Percentiles rank a stretch among this genome's conserved stretches.
These are phyloP conservation scores for Aspergillus sp. DNA, from an alignment of 2,329 filamentous ascomycete genomes.

Conservation along the genomic window DNA sequence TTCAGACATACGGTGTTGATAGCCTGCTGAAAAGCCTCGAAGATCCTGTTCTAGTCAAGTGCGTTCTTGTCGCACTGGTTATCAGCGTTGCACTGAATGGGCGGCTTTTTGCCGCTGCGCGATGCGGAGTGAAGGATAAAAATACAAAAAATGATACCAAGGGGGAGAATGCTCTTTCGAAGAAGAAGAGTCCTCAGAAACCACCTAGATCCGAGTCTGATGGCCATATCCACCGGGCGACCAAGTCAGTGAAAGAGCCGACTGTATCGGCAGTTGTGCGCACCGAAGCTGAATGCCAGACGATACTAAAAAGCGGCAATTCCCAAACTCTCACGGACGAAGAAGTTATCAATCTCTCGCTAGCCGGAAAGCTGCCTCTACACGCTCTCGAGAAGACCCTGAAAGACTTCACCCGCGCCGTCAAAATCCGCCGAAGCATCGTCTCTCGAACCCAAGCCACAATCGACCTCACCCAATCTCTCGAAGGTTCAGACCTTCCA, in stretches of 20 bases:
- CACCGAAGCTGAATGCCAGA: conserved; percentile 66
- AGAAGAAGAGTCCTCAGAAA: background rate
- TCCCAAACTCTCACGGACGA: conserved; percentile 77
- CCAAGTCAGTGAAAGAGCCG: conserved; percentile 52
- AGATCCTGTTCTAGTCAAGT: conserved; percentile 93
- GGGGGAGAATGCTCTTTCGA: accelerated
- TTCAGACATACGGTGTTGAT: conserved; percentile 52
- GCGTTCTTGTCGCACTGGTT: conserved; percentile 91
- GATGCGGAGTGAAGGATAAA: conserved; percentile 89
- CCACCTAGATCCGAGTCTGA: too few species aligned
- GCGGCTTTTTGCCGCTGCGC: conserved; percentile 94
- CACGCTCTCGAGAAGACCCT: conserved; percentile 92
- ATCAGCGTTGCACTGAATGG: conserved; percentile 93
- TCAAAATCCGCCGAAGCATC: conserved; percentile 85
- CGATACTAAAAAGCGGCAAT: conserved; percentile 67
- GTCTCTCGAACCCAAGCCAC: conserved; percentile 85
- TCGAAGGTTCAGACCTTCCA: conserved; percentile 83
- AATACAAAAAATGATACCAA: too few species aligned
- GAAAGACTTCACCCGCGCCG: conserved; percentile 79
- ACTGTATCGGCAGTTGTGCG: conserved; percentile 36
- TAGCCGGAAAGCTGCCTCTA: conserved; percentile 88
- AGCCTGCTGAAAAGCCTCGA: conserved; percentile 90
- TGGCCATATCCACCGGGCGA: conserved; percentile 25
- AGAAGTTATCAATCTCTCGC: conserved; percentile 78
- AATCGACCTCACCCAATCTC: conserved; percentile 66